Base-by-base conservation (phyloP, 2,329 filamentous ascomycete species). In the Zalaria obscura region DNA sequence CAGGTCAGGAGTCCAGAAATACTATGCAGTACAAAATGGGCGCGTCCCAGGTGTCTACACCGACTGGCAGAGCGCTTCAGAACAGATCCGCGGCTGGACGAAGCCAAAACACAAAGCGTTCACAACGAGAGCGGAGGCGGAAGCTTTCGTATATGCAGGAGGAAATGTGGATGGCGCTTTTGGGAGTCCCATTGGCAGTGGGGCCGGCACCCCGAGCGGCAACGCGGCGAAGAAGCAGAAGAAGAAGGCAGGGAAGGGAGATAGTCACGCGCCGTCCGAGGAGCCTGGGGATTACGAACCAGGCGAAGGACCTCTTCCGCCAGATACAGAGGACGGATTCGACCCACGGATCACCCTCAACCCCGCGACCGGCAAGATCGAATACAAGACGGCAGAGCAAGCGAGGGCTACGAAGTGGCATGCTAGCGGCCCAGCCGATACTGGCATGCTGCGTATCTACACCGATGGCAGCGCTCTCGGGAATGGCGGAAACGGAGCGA, bases 21-120 rank as follows among this genome's bases (percentile, higher is more conserved):
- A 67, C 54, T 80, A 80, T 47, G 76, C 67, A 5, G 73, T 80
- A 2, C 74, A 71, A 48, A 64, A 63, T 37, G 76, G 76, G 11
- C 66, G 68, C 26, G 61, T 66, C 5, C 75, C 76, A 0, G 76
- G 76, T 2, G 73, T 80, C 11, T 80, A 80, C 55, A 72, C 69
- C 4, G 70, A 73, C 41, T 80, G 87, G 86, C 60, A 72, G 8
- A 74, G 78, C 35, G 84, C 82, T 7, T 70, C 80, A 46, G 68
- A 77, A 48, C 82, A 89, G 48, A 84, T 91, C 46, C 75, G 69
- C 28, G 84, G 81, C 2, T 80, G 78, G 55, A 80, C 80, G 51
- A 78, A 77, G 4, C 73, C 75, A 3, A 75, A 72, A 45, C 75
- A 69, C 42, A 65, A 64, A 50, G 57, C 56, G 5, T 72, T 72